A percentile compares a stretch with the other conserved stretches of the same genome.
phyloP scores from a whole-genome alignment of 352 stramenopile genomes.

The Detonula confervacea region DNA sequence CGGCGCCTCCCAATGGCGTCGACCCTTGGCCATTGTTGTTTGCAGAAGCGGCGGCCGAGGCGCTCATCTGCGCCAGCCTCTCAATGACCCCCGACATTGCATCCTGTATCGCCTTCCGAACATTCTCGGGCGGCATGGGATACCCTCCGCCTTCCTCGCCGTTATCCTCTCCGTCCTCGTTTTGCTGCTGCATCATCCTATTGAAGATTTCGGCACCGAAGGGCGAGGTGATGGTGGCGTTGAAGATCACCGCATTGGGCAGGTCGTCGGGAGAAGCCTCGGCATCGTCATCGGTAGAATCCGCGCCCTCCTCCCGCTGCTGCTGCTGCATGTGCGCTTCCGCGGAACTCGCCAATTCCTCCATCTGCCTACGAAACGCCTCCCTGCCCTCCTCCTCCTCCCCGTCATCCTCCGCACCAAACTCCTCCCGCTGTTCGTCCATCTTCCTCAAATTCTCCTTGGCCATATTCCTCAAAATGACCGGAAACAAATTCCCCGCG shows the following conservation, averaged over 20 bases:
- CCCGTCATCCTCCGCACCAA: slow-evolving; percentile 53
- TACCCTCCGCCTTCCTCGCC: too few species aligned
- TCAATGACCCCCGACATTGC: slow-evolving; percentile 80
- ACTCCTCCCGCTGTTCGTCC: slow-evolving; percentile 42
- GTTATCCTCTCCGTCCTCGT: slow-evolving; percentile 42
- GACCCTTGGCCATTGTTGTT: slow-evolving; percentile 19
- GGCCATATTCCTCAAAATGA: slow-evolving; percentile 81
- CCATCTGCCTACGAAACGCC: slow-evolving; percentile 62
- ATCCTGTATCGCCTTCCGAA: slow-evolving; percentile 76
- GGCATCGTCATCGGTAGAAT: too few species aligned
- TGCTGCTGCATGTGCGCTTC: slow-evolving; percentile 21
- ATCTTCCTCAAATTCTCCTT: slow-evolving; percentile 59
- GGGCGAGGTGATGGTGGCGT: slow-evolving; percentile 54
- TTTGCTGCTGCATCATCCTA: slow-evolving; percentile 30
- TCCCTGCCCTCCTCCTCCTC: slow-evolving; percentile 54
- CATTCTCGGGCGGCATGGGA: slow-evolving; percentile 65
- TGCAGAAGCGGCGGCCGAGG: neutral
- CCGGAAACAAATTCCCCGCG: slow-evolving; percentile 83
- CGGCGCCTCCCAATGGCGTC: too few species aligned
- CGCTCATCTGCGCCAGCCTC: slow-evolving; percentile 72
- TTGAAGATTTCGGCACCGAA: slow-evolving; percentile 57
- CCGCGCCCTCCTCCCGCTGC: slow-evolving; percentile 10
- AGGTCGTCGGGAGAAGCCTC: too few species aligned
- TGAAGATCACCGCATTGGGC: slow-evolving; percentile 54
- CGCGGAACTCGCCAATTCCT: slow-evolving; percentile 50